Evolutionary conservation across 2,329 filamentous ascomycete species (phyloP).

Genomic region (Peltaster fructicola): DNA sequence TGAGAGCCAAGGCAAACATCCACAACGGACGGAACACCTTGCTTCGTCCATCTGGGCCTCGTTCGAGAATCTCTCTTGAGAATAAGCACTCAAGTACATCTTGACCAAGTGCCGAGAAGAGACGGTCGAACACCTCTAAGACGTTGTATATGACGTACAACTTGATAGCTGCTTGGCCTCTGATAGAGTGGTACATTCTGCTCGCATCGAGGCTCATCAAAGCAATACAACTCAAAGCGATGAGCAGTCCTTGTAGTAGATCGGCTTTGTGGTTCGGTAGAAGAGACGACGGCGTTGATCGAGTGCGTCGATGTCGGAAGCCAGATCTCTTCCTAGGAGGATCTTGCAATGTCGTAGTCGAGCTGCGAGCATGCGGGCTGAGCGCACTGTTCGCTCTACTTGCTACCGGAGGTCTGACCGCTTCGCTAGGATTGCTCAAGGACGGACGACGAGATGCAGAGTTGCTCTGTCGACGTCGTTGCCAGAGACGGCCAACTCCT

Average conservation of each 20-base stretch:
- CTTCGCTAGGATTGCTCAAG: background rate
- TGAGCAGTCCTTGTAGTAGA: constrained; percentile 74
- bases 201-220: constrained; percentile 88
- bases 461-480: constrained; percentile 11
- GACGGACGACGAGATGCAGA: background rate
- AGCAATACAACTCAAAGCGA: constrained; percentile 67
- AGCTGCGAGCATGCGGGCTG: no score
- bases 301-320: constrained; percentile 52
- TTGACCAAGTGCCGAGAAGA: constrained; percentile 81
- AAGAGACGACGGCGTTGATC: constrained; percentile 69
- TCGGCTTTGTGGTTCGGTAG: constrained; percentile 89
- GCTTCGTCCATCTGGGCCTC: constrained; percentile 72
- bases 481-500: constrained; percentile 66
- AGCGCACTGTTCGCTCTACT: background rate
- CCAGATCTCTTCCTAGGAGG: constrained; percentile 12
- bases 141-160: constrained; percentile 98
- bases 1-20: constrained; percentile 74
- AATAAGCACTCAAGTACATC: constrained; percentile 94
- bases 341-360: no score
- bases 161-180: constrained; percentile 92
- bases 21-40: constrained; percentile 78
- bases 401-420: background rate
- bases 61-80: constrained; percentile 77
- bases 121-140: constrained; percentile 75
- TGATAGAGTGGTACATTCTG: constrained; percentile 94